Evolutionary conservation across 768 basidiomycete species (phyloP), one percentile per base, ranked within the genome.

Genomic region (Amanita brunnescens): DNA sequence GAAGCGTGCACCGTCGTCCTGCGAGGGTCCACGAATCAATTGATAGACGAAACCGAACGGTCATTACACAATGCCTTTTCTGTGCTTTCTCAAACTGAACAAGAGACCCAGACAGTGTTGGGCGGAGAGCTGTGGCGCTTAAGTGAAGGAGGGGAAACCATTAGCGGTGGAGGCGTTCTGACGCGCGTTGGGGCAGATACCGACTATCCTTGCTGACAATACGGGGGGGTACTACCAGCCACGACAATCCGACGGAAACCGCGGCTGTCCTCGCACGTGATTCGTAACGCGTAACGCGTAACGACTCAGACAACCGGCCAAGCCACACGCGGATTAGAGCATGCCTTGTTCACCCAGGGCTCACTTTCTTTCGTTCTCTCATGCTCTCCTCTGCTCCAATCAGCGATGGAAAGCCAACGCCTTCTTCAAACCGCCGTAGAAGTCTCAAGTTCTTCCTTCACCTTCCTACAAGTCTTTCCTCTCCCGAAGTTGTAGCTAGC

Each of bases 1-100:
- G 13, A 8, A 29, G 34, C 43, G 18, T 98, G 96, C 66, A 99
- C 96, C 0, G 93, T 98, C 47, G 95, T 99, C 24, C 79, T 99
- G 6, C 89, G 96, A 32, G 96, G 96, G 12, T 96, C 94, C 34
- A 98, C 96, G 18, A 87, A 85, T 55, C 96, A 99, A 65, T 98
- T 99, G 95, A 86, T 99, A 21, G 96, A 98, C 60, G 96, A 99
- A 66, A 96, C 96, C 1, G 96, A 98, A 62, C 86, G 96, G 10
- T 98, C 95, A 1, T 72, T 99, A 40, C 96, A 98, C 62, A 96
- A 99, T 58, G 96, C 96, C 2, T 83, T 99, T 7, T 95, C 92
- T 0, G 96, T 99, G 3, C 77, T 99, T 14, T 95, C 94, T 13
- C 96, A 99, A 62, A 98, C 95, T 0, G 92, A 96, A 55, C 94